A percentile compares a stretch with the other conserved stretches of the same genome.
Evolutionary conservation across 108 stramenopile species (phyloP).

Genomic region (Nannochloropsis gaditana): DNA sequence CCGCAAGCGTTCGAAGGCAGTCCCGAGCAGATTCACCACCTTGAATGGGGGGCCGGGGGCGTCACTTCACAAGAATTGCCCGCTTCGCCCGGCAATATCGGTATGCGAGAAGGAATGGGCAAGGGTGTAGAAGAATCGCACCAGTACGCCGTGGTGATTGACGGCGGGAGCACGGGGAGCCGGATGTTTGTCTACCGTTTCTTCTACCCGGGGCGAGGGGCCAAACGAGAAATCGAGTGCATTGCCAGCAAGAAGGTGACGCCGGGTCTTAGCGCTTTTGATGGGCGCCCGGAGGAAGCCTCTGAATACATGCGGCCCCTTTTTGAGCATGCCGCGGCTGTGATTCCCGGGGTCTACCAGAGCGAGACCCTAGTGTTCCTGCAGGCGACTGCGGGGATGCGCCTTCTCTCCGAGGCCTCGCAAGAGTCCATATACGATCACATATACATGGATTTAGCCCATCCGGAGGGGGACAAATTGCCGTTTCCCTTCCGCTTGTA

Average conservation of each 20-base stretch:
- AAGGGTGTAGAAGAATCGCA: background rate
- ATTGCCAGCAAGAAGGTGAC: constrained; percentile 35
- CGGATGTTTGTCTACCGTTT: constrained; percentile 42
- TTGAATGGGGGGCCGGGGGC: too few relatives aligned
- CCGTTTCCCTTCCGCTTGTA: constrained; percentile 42
- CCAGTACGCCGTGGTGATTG: constrained; percentile 34
- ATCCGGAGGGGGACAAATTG: background rate
- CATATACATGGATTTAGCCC: constrained; percentile 24
- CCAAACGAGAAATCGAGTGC: constrained; percentile 32
- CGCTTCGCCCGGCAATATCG: too few relatives aligned
- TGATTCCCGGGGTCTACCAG: constrained; percentile 44
- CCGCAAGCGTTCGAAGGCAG: too few relatives aligned
- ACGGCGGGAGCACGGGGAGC: constrained; percentile 46
- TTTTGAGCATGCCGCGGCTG: constrained; percentile 31
- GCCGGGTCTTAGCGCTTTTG: constrained; percentile 49
- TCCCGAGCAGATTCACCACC: too few relatives aligned
- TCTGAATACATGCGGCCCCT: constrained; percentile 47
- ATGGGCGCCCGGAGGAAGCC: constrained; percentile 33
- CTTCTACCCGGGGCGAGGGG: constrained; percentile 17
- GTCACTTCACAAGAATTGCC: too few relatives aligned
- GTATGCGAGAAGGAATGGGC: background rate
- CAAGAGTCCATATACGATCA: constrained; percentile 45
- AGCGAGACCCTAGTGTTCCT: constrained; percentile 39
- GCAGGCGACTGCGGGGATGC: constrained; percentile 54
- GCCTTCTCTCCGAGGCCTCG: constrained; percentile 37